A percentile compares a stretch with the other conserved stretches of the same genome.
Conservation (phyloP, 306 rosid genomes). For the Vigna nakashimae region DNA sequence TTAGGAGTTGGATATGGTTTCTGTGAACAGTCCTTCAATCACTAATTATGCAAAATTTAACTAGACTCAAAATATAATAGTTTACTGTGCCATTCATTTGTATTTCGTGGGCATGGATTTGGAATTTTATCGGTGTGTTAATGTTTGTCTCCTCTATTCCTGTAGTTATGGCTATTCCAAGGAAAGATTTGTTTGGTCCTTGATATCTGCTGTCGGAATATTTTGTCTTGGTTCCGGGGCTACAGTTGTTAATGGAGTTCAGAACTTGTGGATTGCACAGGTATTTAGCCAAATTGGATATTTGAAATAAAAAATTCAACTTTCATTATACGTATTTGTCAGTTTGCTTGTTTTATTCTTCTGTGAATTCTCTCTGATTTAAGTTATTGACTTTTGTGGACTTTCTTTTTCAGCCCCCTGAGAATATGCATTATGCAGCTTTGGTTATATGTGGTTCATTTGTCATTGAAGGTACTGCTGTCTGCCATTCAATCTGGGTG, state of each 20-base stretch:
- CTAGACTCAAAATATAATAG: neutral
- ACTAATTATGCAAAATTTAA: conserved; percentile 12
- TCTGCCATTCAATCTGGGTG: conserved; percentile 36
- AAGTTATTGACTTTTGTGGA: conserved; percentile 39
- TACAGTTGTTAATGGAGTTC: conserved; percentile 91
- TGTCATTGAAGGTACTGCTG: conserved; percentile 80
- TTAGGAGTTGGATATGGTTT: conserved; percentile 30
- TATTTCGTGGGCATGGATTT: conserved; percentile 29
- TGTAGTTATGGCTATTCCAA: conserved; percentile 96
- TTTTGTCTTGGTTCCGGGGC: conserved; percentile 99
- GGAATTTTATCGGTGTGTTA: conserved; percentile 24
- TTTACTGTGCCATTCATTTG: conserved; percentile 26
- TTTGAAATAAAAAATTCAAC: conserved; percentile 30
- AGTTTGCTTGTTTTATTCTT: conserved; percentile 10
- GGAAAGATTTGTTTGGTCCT: conserved; percentile 99
- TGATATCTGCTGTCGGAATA: conserved; percentile 98
- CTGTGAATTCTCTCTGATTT: conserved; percentile 28
- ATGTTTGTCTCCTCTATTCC: conserved; percentile 35
- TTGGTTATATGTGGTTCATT: conserved; percentile 92
- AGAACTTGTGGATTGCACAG: conserved; percentile 93
- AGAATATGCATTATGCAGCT: conserved; percentile 80
- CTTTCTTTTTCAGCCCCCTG: conserved; percentile 80
- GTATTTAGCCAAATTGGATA: conserved; percentile 50
- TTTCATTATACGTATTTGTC: neutral
- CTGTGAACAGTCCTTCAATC: conserved; percentile 32